These are phyloP conservation scores for Starmerella stigmatis DNA, from an alignment of 805 yeast species.

Conservation along the genomic window DNA sequence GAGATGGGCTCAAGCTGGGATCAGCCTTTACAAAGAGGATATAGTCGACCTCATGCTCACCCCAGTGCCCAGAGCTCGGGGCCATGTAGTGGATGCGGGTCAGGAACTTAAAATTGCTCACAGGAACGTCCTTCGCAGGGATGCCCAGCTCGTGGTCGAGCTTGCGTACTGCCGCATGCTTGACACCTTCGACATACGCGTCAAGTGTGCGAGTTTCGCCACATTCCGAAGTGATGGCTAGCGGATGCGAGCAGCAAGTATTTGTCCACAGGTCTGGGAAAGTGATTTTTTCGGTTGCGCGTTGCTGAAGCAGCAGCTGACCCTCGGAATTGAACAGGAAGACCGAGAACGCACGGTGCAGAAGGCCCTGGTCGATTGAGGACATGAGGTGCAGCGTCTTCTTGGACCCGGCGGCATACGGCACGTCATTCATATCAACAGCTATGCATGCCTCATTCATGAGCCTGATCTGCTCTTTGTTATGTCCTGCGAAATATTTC, in stretches of 20 bases:
- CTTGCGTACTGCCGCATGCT: constrained; percentile 83
- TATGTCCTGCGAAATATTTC: constrained; percentile 71
- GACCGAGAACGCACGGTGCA: constrained; percentile 96
- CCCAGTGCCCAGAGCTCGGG: constrained; percentile 71
- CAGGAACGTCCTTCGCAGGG: constrained; percentile 44
- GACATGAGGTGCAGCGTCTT: constrained; percentile 74
- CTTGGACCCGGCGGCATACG: constrained; percentile 89
- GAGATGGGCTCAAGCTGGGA: constrained; percentile 43
- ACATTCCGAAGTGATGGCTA: constrained; percentile 70
- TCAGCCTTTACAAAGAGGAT: constrained; percentile 63
- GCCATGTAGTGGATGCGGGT: constrained; percentile 95
- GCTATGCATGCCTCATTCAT: constrained; percentile 98
- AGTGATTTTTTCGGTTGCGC: constrained; percentile 94
- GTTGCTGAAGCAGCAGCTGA: constrained; percentile 76
- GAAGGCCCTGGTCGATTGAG: constrained; percentile 72
- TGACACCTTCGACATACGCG: constrained; percentile 65
- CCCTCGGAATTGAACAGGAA: constrained; percentile 73
- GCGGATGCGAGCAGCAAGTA: constrained; percentile 97
- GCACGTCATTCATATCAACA: constrained; percentile 73
- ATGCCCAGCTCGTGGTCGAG: constrained; percentile 91
- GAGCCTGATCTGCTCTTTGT: constrained; percentile 82
- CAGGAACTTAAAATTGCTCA: constrained; percentile 63
- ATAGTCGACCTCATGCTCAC: constrained; percentile 96
- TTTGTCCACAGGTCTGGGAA: constrained; percentile 97
- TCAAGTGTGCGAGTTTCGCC: constrained; percentile 44